Base-by-base conservation (phyloP, 73 alveolate species). In the Paramecium caudatum region DNA sequence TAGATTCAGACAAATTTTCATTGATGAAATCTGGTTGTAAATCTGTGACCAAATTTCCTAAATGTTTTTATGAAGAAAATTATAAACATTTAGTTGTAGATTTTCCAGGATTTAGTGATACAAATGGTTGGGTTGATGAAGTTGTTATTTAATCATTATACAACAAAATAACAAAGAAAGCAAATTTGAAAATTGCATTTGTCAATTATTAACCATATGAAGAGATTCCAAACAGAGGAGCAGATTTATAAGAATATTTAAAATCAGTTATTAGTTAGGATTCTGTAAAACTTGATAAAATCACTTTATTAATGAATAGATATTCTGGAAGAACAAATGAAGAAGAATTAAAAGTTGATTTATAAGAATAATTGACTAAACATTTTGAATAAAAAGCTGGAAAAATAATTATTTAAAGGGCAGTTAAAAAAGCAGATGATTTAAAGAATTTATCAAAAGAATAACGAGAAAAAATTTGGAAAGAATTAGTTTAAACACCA, bases 41-140 rank as follows among this genome's bases (percentile, higher is more conserved):
- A 25, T 50, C 78, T 9, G 30, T 21, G 0, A 50, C 78, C 3
- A 50, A 50, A 19, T 8, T 0, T 0, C 78, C 78, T 16, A 50
- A 50, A 21, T 6, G 21, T 19, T 50, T 25, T 16, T 62, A 62
- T 33, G 9, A 25, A 2, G 27, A 25, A n/a, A 30, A 30, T 13
- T 33, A 62, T 33, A 0, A 62, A 3, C 82, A 62, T 62, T 62
- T 17, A 1, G 32, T 62, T 9, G 32, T 62, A 27, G 82, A 62
- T 30, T 62, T 21, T n/a, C 82, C 82, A 15, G 82, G 82, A 7
- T 62, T 62, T 30, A 33, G 32, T 30, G 82, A 62, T 30, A 62
- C 82, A 27, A 39, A 33, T 27, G n/a, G 21, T 5, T 21, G 36
- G 1, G n/a, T n/a, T n/a, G 74, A 50, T 5, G 21, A 50, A 19